These are phyloP conservation scores for Fusarium sp. DNA, from an alignment of 2,329 filamentous ascomycete species.

Conservation along the genomic window DNA sequence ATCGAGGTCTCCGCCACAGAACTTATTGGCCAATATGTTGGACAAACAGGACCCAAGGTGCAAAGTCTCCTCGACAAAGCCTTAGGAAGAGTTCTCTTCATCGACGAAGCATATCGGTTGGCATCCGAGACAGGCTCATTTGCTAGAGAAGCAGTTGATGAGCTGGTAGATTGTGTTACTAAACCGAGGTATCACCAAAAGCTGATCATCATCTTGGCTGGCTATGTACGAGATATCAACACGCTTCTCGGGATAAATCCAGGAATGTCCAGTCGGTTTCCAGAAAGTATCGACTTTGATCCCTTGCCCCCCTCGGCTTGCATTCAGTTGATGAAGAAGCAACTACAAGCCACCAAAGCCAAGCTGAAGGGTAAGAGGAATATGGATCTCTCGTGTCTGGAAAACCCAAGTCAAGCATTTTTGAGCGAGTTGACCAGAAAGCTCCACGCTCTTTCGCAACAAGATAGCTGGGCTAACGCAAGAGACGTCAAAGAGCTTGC, in stretches of 20 bases:
- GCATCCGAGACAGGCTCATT: conserved; percentile 56
- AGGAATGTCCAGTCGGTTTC: conserved; percentile 74
- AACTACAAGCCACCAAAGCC: conserved; percentile 54
- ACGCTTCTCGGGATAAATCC: conserved; percentile 70
- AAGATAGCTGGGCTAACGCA: conserved; percentile 71
- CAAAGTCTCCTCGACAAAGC: conserved; percentile 68
- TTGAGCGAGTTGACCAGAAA: conserved; percentile 20
- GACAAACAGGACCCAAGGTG: conserved; percentile 77
- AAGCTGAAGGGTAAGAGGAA: conserved; percentile 35
- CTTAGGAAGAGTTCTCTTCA: conserved; percentile 74
- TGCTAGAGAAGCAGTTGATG: conserved; percentile 67
- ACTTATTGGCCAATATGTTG: conserved; percentile 75
- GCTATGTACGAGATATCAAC: conserved; percentile 76
- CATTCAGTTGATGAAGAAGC: conserved; percentile 48
- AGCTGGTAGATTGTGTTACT: conserved; percentile 64
- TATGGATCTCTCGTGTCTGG: conserved; percentile 46
- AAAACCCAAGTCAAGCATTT: conserved; percentile 33
- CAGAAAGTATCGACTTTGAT: conserved; percentile 69
- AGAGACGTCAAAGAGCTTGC: conserved; percentile 70
- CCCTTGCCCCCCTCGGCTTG: conserved; percentile 59
- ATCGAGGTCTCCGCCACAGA: conserved; percentile 76
- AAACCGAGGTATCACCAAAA: conserved; percentile 70
- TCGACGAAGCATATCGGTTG: conserved; percentile 79
- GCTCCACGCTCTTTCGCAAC: conserved; percentile 57
- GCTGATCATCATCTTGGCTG: conserved; percentile 75